Evolutionary conservation across 345 rosid species (phyloP).

Genomic region (Camelina laxa): DNA sequence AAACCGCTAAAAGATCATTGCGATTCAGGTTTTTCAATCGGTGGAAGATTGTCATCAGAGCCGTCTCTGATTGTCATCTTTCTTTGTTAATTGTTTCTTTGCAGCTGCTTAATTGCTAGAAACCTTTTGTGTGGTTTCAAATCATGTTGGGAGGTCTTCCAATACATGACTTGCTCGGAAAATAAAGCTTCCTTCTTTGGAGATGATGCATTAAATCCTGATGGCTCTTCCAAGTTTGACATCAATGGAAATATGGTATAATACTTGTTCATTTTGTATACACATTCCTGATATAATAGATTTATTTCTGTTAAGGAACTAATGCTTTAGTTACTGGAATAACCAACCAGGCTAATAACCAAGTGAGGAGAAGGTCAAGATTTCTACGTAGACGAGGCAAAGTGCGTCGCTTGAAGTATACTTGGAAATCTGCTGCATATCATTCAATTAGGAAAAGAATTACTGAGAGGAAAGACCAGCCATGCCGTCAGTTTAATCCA

Average conservation of each 20-base stretch:
- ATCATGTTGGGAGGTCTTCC: conserved; percentile 92
- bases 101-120: conserved; percentile 91
- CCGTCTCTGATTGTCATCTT: conserved; percentile 11
- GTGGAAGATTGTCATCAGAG: neutral
- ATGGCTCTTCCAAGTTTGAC: conserved; percentile 86
- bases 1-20: conserved; percentile 1
- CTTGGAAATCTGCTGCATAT: conserved; percentile 99
- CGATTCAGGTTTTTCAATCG: neutral
- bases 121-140: conserved; percentile 90
- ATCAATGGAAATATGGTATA: conserved; percentile 71
- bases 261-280: conserved; percentile 16
- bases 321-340: conserved; percentile 30
- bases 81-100: conserved; percentile 40
- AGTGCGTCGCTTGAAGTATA: conserved; percentile 97
- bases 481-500: conserved; percentile 98
- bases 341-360: conserved; percentile 67
- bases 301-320: conserved; percentile 1
- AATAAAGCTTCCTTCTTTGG: conserved; percentile 65
- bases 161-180: conserved; percentile 74
- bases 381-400: conserved; percentile 91
- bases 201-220: conserved; percentile 68
- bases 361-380: conserved; percentile 91
- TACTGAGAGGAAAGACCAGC: conserved; percentile 96
- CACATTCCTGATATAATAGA: neutral
- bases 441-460: conserved; percentile 93